Base-by-base conservation (phyloP, 2,329 filamentous ascomycete species). In the Neofusicoccum sp. region DNA sequence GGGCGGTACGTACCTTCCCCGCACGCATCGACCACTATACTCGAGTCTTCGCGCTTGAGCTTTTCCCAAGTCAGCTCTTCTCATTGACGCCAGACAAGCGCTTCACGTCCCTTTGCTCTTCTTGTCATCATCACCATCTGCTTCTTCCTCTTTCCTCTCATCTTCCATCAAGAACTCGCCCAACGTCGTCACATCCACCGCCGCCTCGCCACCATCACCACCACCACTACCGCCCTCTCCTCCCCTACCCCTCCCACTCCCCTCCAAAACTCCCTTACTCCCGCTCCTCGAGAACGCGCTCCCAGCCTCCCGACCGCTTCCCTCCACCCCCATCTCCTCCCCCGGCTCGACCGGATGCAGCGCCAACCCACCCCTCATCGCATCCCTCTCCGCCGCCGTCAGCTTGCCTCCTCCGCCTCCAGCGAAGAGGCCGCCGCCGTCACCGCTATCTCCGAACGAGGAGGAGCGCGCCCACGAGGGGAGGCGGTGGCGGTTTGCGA, bases 381-480 rank as follows among this genome's bases (percentile, higher is more conserved):
- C 44, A 1, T 22, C 56, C 9, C 44, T 16, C 43, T 48, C n/a
- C 43, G 31, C 45, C 22, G 58, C 34, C 16, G 4, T 34, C 29
- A 14, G 2, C 22, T 9, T 4, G 11, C 28, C 31, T 9, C 14
- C 31, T 12, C 11, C 43, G 12, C 39, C n/a, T 29, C 33, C n/a
- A 29, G 6, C 28, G 48, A 12, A 8, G 48, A 34, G 7, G 7
- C 12, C 9, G 33, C 22, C 28, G 31, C 7, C n/a, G n/a, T n/a
- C n/a, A 8, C 29, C 37, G 8, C 36, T 6, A 11, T 9, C 22
- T 39, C 37, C 33, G 12, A 11, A 22, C 34, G 56, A n/a, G 9
- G 58, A 39, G 44, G 9, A n/a, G 37, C 60, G 48, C 33, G 61
- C 61, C 61, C 61, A 63, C 9, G 49, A 31, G 5, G 61, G 61